Conservation (phyloP, 2,329 filamentous ascomycete genomes). For the Aspergillus amoenus region DNA sequence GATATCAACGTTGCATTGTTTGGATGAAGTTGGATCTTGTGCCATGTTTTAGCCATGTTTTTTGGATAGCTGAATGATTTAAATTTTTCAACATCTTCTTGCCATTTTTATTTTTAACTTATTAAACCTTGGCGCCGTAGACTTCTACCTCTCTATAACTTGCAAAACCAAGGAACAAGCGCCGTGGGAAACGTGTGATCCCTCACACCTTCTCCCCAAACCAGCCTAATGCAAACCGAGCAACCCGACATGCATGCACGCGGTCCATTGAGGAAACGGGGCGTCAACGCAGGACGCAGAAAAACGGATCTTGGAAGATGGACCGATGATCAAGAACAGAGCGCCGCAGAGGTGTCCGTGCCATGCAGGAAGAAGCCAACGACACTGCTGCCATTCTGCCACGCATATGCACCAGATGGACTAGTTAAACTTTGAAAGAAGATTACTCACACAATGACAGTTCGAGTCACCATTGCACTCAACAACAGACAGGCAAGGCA, state of each 20-base stretch:
- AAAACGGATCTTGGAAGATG: background rate
- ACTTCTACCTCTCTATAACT: background rate
- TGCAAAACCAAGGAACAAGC: background rate
- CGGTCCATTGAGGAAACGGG: constrained; percentile 7
- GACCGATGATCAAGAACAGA: background rate
- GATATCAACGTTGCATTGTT: background rate
- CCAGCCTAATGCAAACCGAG: background rate
- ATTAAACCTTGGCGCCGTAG: too few relatives aligned
- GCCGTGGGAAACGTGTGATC: background rate
- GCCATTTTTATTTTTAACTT: background rate
- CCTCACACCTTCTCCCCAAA: constrained; percentile 1
- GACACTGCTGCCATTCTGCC: background rate
- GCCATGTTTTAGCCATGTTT: background rate
- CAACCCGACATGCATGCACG: constrained; percentile 7
- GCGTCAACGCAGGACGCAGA: background rate
- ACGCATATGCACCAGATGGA: background rate
- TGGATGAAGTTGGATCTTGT: background rate
- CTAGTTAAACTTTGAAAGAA: background rate
- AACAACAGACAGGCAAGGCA: too few relatives aligned
- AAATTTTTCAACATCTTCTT: background rate
- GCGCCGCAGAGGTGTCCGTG: too few relatives aligned
- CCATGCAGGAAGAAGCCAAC: background rate
- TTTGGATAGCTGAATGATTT: background rate
- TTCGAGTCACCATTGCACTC: too few relatives aligned
- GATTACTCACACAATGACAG: too few relatives aligned